Percentiles rank a stretch among this genome's conserved stretches.
These are phyloP conservation scores for Punica granatum DNA, from an alignment of 345 rosid genomes.

Conservation along the genomic window DNA sequence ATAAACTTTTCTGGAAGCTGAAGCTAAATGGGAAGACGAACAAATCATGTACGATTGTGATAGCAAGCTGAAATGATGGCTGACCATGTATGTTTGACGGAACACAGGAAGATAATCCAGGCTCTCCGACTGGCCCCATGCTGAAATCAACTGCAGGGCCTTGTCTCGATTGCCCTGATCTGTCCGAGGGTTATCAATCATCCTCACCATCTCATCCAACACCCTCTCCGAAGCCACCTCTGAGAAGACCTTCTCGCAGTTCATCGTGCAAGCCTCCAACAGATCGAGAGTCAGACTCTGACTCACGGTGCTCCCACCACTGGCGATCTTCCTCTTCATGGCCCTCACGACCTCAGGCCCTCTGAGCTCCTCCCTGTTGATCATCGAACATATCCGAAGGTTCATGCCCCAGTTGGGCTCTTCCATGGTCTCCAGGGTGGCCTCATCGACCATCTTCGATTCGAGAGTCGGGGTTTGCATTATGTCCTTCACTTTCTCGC, in stretches of 20 bases:
- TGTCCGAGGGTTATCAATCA: slow-evolving; percentile 48
- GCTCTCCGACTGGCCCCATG: slow-evolving; percentile 76
- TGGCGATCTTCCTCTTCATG: slow-evolving; percentile 58
- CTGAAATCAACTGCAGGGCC: slow-evolving; percentile 62
- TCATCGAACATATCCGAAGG: slow-evolving; percentile 78
- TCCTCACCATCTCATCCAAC: slow-evolving; percentile 81
- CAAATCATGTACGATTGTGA: neutral
- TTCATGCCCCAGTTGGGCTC: slow-evolving; percentile 90
- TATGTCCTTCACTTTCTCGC: slow-evolving; percentile 78
- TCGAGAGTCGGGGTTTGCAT: slow-evolving; percentile 72
- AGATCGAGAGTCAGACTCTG: slow-evolving; percentile 71
- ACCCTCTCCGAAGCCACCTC: slow-evolving; percentile 72
- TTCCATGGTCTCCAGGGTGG: slow-evolving; percentile 57
- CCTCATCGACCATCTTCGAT: slow-evolving; percentile 82
- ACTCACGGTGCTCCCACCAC: slow-evolving; percentile 40
- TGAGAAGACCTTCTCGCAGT: slow-evolving; percentile 70
- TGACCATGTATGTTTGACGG: slow-evolving; percentile 65
- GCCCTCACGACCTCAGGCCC: slow-evolving; percentile 62
- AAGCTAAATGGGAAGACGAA: neutral
- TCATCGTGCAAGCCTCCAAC: slow-evolving; percentile 66
- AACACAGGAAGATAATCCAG: slow-evolving; percentile 76
- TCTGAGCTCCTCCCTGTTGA: slow-evolving; percentile 55
- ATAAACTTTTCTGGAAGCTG: neutral
- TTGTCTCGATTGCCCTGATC: slow-evolving; percentile 43
- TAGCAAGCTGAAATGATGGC: neutral